Evolutionary conservation across 495 filamentous ascomycete species (phyloP).

Genomic region (Penicillium odoratum): DNA sequence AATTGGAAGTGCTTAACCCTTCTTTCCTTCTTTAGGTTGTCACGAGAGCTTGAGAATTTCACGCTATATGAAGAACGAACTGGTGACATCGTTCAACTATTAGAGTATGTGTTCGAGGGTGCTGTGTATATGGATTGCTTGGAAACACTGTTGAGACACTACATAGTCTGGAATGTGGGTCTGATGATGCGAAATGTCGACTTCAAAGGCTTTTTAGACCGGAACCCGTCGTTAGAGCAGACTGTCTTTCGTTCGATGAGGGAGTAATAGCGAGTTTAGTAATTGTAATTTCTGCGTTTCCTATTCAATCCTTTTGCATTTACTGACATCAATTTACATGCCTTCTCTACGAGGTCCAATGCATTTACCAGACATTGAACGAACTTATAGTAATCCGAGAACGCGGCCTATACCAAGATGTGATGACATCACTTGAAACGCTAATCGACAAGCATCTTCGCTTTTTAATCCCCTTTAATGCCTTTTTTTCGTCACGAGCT

Average conservation of each 20-base stretch:
- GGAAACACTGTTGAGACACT: constrained; percentile 21
- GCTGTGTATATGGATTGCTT: constrained; percentile 20
- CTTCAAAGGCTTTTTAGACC: constrained; percentile 20
- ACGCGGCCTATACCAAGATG: too few species aligned
- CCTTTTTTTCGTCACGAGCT: too few species aligned
- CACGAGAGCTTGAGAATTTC: constrained; percentile 28
- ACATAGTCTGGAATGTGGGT: constrained; percentile 30
- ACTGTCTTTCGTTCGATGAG: constrained; percentile 18
- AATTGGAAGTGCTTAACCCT: constrained; percentile 25
- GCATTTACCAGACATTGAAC: not conserved
- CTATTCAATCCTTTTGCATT: not conserved
- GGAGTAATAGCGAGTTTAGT: not conserved
- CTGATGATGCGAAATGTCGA: constrained; percentile 26
- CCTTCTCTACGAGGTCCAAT: not conserved
- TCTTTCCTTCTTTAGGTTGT: constrained; percentile 32
- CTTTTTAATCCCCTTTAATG: too few species aligned
- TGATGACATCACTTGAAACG: too few species aligned
- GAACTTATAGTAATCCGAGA: too few species aligned
- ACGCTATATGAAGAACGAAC: constrained; percentile 29
- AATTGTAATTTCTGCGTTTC: not conserved
- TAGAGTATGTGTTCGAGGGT: constrained; percentile 36
- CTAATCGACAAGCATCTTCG: too few species aligned
- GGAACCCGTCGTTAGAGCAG: constrained; percentile 14
- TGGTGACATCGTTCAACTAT: constrained; percentile 29
- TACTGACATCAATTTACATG: not conserved